Percentiles rank a stretch among this genome's conserved stretches.
Conservation (phyloP, 129 eudicot species). For the Glebionis coronaria region DNA sequence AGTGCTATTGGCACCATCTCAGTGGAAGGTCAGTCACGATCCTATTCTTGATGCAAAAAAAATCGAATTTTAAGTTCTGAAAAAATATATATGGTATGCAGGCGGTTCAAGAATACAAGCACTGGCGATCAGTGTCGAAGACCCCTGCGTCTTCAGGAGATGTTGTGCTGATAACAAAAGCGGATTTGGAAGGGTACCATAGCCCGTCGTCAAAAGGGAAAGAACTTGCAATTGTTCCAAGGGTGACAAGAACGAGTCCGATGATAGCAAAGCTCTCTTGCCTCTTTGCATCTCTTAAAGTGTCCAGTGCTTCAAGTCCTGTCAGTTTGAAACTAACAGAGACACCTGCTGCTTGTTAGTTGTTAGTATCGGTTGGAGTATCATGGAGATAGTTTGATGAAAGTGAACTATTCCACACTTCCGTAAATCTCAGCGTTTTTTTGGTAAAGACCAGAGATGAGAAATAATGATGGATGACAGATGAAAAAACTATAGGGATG, state of each 20-base stretch:
- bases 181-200: slow-evolving; percentile 84
- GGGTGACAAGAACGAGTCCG: slow-evolving; percentile 41
- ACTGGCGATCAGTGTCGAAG: slow-evolving; percentile 40
- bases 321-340: slow-evolving; percentile 56
- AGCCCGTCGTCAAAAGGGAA: slow-evolving; percentile 42
- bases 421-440: slow-evolving; percentile 10
- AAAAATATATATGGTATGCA: slow-evolving; percentile 28
- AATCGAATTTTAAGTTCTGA: too few relatives aligned
- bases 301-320: slow-evolving; percentile 43
- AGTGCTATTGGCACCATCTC: slow-evolving; percentile 80
- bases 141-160: slow-evolving; percentile 51
- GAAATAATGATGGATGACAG: slow-evolving; percentile 18
- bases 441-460: slow-evolving; percentile 16
- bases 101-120: slow-evolving; percentile 82
- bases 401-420: background rate
- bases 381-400: slow-evolving; percentile 4
- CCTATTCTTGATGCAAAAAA: background rate
- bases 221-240: slow-evolving; percentile 41
- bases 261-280: slow-evolving; percentile 72
- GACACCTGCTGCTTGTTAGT: slow-evolving; percentile 70
- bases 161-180: slow-evolving; percentile 78
- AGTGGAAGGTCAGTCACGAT: slow-evolving; percentile 58
- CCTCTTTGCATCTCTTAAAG: slow-evolving; percentile 62
- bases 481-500: background rate
- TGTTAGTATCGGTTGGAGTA: background rate